Evolutionary conservation across 306 rosid species (phyloP).

Genomic region (Purshia tridentata): DNA sequence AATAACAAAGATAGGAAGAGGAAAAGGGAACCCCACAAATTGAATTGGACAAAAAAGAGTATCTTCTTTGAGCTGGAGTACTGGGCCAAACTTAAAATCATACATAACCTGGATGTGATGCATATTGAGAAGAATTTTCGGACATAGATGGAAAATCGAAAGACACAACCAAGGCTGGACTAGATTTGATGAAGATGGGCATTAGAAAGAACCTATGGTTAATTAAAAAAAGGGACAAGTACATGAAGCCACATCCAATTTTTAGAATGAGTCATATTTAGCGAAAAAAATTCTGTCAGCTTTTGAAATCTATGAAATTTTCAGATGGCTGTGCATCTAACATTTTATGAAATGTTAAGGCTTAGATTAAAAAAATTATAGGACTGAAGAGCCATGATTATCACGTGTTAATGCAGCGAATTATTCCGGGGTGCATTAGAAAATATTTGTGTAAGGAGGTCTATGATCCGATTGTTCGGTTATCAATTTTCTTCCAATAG

Average conservation of each 20-base stretch:
- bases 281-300: no score
- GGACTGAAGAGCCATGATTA: constrained; percentile 1
- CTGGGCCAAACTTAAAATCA: background rate
- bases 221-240: background rate
- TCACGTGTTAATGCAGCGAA: background rate
- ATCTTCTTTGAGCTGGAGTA: background rate
- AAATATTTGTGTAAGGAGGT: background rate
- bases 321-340: no score
- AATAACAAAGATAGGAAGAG: background rate
- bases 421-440: background rate
- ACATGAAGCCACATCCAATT: no score
- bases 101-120: background rate
- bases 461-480: background rate
- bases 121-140: background rate
- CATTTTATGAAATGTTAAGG: background rate
- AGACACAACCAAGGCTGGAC: background rate
- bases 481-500: background rate
- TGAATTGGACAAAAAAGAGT: background rate
- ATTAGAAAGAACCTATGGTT: background rate
- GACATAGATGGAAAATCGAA: background rate
- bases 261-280: no score
- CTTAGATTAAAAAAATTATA: background rate
- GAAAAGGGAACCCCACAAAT: background rate
- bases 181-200: background rate
- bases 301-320: background rate